A percentile compares a stretch with the other conserved stretches of the same genome.
Evolutionary conservation across 768 basidiomycete species (phyloP).

Genomic region (Ramaria sp.): DNA sequence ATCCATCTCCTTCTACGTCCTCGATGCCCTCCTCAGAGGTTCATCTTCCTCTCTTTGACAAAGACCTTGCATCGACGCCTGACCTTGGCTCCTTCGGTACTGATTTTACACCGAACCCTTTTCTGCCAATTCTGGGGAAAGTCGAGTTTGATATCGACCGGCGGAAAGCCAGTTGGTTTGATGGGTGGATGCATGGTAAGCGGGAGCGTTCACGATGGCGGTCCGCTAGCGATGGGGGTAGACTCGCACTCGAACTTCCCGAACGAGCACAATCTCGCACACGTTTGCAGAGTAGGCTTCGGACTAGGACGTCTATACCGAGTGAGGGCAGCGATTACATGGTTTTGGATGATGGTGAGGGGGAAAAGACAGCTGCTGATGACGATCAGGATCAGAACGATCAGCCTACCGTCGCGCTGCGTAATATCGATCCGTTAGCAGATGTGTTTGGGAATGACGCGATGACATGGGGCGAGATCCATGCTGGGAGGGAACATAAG

Average conservation of each 20-base stretch:
- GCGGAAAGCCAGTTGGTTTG: constrained; percentile 72
- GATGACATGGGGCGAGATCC: constrained; percentile 52
- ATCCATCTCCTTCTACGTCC: constrained; percentile 41
- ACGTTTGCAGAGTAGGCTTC: background rate
- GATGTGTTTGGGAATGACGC: constrained; percentile 42
- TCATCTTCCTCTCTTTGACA: background rate
- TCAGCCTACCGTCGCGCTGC: constrained; percentile 3
- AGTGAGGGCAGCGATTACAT: constrained; percentile 1
- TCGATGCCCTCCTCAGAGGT: constrained; percentile 5
- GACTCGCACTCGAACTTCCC: background rate
- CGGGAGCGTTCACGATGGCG: constrained; percentile 17
- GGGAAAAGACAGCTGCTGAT: constrained; percentile 25
- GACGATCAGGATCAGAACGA: constrained; percentile 17
- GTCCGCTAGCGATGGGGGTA: background rate
- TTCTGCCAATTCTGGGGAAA: constrained; percentile 83
- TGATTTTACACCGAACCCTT: constrained; percentile 48
- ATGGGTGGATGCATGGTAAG: constrained; percentile 68
- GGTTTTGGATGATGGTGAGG: constrained; percentile 18
- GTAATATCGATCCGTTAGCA: constrained; percentile 39
- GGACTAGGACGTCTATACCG: background rate
- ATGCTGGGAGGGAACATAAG: constrained; percentile 11
- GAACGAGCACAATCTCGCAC: background rate
- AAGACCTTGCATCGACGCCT: background rate
- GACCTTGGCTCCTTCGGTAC: constrained; percentile 33
- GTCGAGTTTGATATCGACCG: constrained; percentile 92